Evolutionary conservation across 352 stramenopile species (phyloP), one percentile per base, ranked within the genome.

Genomic region (Elongisporangium prolatum): DNA sequence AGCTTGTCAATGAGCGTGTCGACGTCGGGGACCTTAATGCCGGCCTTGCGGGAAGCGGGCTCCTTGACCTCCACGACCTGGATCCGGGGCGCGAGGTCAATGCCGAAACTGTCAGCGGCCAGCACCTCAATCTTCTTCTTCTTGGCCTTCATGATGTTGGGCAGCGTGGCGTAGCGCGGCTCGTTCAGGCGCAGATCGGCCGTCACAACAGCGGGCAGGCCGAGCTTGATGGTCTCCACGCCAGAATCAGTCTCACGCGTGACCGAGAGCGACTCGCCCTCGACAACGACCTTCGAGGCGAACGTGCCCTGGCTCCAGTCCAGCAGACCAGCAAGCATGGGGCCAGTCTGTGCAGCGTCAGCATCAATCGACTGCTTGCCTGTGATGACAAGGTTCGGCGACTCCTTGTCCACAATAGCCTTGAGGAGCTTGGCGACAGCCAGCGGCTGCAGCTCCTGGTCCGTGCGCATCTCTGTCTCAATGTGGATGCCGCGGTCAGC

Each of bases 71-170:
- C 74, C 21, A 95, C 55, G 21, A 86, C 72, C 44, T 90, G 67
- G 60, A 91, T 85, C 56, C 84, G 83, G 3, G 85, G 84, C 48
- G 75, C 64, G 38, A 94, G 63, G 67, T 94, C 83, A 54, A 94
- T 68, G 59, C 76, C 79, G 22, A 93, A 74, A 61, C 80, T 84
- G 58, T 90, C 84, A 21, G 86, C 86, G 2, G 75, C 65, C 18
- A 91, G 57, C 17, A 81, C 80, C 54, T 94, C 88, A 51, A 97
- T 95, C 63, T 90, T 90, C 71, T 97, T 97, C 74, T 96, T 96
- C 81, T 97, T 97, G 28, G 89, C 89, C 84, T 99, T 99, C 97
- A 99, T 99, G 69, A 99, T 99, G 79, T 99, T 99, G 38, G 97
- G 97, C 56, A 99, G 79, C 55, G 96, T 99, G 17, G 97, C 96